phyloP scores from a whole-genome alignment of 768 basidiomycete species.

The Podaxis sp. region DNA sequence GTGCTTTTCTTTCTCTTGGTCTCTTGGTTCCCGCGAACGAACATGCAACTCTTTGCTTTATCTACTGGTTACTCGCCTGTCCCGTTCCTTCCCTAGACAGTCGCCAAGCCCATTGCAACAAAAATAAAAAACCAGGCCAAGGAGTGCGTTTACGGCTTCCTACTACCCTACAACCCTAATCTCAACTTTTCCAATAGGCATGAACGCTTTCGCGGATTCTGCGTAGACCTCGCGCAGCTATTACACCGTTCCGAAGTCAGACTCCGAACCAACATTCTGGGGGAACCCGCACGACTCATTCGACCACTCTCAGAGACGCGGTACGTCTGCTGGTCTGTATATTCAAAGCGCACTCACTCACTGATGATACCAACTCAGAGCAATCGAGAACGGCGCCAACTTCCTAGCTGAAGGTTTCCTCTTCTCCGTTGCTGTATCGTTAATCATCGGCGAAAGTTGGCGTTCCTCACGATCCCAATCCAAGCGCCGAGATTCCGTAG shows the following conservation, averaged over 20 bases:
- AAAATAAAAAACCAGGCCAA: slow-evolving; percentile 67
- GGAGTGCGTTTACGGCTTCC: slow-evolving; percentile 42
- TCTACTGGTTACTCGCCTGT: neutral
- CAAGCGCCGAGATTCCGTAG: slow-evolving; percentile 67
- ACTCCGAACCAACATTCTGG: slow-evolving; percentile 71
- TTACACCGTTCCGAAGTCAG: slow-evolving; percentile 73
- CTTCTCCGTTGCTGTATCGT: slow-evolving; percentile 65
- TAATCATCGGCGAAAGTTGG: slow-evolving; percentile 78
- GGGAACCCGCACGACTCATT: slow-evolving; percentile 67
- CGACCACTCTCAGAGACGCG: slow-evolving; percentile 74
- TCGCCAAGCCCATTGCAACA: slow-evolving; percentile 77
- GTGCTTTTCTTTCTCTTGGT: neutral
- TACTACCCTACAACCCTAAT: neutral
- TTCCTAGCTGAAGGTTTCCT: slow-evolving; percentile 82
- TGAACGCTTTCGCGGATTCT: slow-evolving; percentile 64
- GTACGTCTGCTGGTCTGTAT: slow-evolving; percentile 32
- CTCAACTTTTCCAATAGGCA: slow-evolving; percentile 36
- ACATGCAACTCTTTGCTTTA: neutral
- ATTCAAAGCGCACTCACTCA: neutral
- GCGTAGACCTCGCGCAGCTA: slow-evolving; percentile 68
- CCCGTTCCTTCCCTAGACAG: slow-evolving; percentile 41
- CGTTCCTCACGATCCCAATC: slow-evolving; percentile 65
- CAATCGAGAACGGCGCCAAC: slow-evolving; percentile 85
- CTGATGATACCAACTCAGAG: slow-evolving; percentile 33
- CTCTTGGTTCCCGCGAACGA: neutral